Conservation (phyloP, 768 basidiomycete genomes). For the Calvatia gigantea region DNA sequence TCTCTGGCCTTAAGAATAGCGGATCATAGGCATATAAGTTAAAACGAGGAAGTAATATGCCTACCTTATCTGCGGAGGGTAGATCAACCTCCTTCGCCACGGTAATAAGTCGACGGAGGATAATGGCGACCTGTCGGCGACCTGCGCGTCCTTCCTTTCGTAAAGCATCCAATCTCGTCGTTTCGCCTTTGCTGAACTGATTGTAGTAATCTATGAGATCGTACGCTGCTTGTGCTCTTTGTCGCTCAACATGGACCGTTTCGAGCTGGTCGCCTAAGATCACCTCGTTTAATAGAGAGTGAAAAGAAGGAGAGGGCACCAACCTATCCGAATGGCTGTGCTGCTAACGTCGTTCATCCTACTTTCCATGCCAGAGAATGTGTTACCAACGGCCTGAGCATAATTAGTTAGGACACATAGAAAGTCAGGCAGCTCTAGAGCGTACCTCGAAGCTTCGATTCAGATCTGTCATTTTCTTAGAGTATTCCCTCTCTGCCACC, state of each 20-base stretch:
- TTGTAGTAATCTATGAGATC: slow-evolving; percentile 94
- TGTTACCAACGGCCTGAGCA: slow-evolving; percentile 76
- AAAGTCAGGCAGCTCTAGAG: slow-evolving; percentile 7
- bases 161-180: slow-evolving; percentile 65
- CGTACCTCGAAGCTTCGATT: slow-evolving; percentile 91
- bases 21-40: not conserved
- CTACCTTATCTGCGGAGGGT: slow-evolving; percentile 75
- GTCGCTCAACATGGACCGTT: slow-evolving; percentile 86
- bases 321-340: slow-evolving; percentile 92
- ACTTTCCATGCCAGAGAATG: slow-evolving; percentile 86
- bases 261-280: slow-evolving; percentile 88
- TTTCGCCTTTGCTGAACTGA: slow-evolving; percentile 83
- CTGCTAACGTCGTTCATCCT: slow-evolving; percentile 92
- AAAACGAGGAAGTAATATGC: slow-evolving; percentile 8
- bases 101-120: slow-evolving; percentile 78
- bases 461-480: slow-evolving; percentile 89
- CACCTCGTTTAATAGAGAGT: slow-evolving; percentile 7
- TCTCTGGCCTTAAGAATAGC: slow-evolving; percentile 67
- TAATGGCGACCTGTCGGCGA: slow-evolving; percentile 81
- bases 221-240: slow-evolving; percentile 90
- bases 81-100: slow-evolving; percentile 94
- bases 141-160: slow-evolving; percentile 90
- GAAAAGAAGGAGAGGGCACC: slow-evolving; percentile 18
- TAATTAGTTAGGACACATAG: not conserved
- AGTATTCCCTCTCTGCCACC: slow-evolving; percentile 89